A percentile compares a stretch with the other conserved stretches of the same genome.
Evolutionary conservation across 306 rosid species (phyloP).

Genomic region (Hylodesmum podocarpum): DNA sequence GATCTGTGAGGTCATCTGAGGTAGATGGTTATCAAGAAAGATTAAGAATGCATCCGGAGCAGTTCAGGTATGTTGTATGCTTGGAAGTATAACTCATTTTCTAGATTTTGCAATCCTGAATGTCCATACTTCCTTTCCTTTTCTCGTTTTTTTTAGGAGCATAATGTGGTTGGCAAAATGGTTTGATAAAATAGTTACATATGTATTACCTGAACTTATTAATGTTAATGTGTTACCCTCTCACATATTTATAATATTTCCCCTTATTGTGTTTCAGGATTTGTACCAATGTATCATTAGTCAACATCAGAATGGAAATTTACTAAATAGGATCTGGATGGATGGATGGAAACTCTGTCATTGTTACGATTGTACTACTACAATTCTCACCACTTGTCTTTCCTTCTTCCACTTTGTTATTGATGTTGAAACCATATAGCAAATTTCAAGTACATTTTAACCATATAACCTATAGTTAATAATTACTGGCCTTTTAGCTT

Average conservation of each 20-base stretch:
- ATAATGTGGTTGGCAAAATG: conserved; percentile 3
- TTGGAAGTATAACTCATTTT: background rate
- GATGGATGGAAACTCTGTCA: conserved; percentile 21
- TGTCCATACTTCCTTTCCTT: background rate
- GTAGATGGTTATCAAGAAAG: conserved; percentile 38
- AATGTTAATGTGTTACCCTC: background rate
- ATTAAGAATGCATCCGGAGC: conserved; percentile 27
- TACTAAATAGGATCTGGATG: conserved; percentile 18
- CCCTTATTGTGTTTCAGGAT: conserved; percentile 29
- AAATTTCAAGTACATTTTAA: background rate
- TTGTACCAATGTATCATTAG: conserved; percentile 19
- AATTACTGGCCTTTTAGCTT: conserved; percentile 8
- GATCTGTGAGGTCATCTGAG: conserved; percentile 42
- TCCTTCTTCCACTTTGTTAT: conserved; percentile 4
- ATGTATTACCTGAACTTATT: background rate
- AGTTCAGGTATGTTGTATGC: conserved; percentile 52
- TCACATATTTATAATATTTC: conserved; percentile 4
- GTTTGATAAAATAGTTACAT: conserved; percentile 14
- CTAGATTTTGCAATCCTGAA: conserved; percentile 14
- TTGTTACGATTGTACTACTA: conserved; percentile 22
- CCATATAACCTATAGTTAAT: background rate
- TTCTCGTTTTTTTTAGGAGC: conserved; percentile 21
- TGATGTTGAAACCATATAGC: background rate
- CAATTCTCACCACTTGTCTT: background rate
- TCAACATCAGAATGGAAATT: conserved; percentile 16